Base-by-base conservation (phyloP, 306 rosid genomes). In the Hippophae gyantsensis region DNA sequence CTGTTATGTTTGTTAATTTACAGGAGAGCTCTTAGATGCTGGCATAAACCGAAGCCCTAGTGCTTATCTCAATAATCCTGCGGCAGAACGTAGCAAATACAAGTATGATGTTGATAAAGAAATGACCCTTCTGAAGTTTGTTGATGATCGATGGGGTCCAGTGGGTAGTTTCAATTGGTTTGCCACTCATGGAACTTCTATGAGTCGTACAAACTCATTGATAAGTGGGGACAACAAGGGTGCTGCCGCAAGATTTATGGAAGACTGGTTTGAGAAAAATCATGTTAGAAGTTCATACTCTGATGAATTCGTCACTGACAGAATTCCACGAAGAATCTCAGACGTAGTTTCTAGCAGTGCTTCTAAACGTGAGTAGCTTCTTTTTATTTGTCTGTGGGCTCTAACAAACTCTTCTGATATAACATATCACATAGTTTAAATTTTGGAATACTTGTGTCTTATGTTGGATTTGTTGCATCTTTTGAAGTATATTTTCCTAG, bases 161-260 rank as follows among this genome's bases (percentile, higher is more conserved):
- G 76, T 87, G 14, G 97, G 97, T 56, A 81, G 86, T 81, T 90
- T 90, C 64, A 90, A 74, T 56, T 90, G 97, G 97, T 87, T 90
- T 79, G 90, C 97, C 14, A 90, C 97, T 68, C 97, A 90, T 65
- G 90, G 94, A 72, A 90, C 97, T 81, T 90, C 97, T 53, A 87
- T 90, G 97, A 87, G 97, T 57, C 90, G 95, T 41, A 77, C 84
- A 61, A 90, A 90, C 69, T 64, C 80, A 13, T 77, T 90, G 60
- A 78, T 90, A 57, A 90, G 95, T 18, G 94, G 97, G 81, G 97
- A 90, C 69, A 90, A 90, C 69, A 90, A 90, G 70, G 97, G 97
- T 26, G 92, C 90, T 9, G 97, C 96, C 64, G 86, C 90, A 57
- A 76, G 97, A 23, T 90, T 87, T 72, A 90, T 90, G 97, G 97